Percentiles rank a stretch among this genome's conserved stretches.
Conservation (phyloP, 2,329 filamentous ascomycete species). For the Colletotrichum eremochloae region DNA sequence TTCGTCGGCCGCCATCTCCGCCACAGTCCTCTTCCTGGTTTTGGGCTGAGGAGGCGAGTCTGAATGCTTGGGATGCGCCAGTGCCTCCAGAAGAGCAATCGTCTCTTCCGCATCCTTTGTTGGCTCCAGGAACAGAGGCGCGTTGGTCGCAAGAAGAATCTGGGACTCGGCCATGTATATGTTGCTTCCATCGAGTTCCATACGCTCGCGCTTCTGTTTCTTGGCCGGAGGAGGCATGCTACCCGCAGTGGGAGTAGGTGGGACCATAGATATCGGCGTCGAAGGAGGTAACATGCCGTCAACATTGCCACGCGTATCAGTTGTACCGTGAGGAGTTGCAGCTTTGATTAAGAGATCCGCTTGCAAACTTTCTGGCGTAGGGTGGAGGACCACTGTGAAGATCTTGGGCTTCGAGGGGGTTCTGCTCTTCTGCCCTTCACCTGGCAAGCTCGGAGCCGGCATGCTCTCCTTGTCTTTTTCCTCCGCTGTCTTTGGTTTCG, state of each 20-base stretch:
- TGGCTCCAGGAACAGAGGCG: constrained; percentile 83
- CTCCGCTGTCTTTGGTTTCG: constrained; percentile 56
- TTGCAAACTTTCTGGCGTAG: constrained; percentile 81
- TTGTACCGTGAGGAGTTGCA: constrained; percentile 71
- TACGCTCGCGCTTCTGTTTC: constrained; percentile 76
- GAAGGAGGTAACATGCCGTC: constrained; percentile 71
- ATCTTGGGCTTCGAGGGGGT: constrained; percentile 71
- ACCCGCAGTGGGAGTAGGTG: constrained; percentile 72
- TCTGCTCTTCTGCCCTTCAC: constrained; percentile 60
- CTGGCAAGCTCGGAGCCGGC: constrained; percentile 63
- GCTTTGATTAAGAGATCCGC: constrained; percentile 83
- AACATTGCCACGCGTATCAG: constrained; percentile 51
- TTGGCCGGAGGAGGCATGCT: constrained; percentile 74
- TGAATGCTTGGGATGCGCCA: constrained; percentile 83
- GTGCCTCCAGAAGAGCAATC: constrained; percentile 76
- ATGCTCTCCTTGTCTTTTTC: constrained; percentile 71
- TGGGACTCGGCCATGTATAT: constrained; percentile 82
- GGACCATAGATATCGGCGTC: constrained; percentile 72
- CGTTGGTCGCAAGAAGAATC: constrained; percentile 79
- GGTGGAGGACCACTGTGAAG: constrained; percentile 85
- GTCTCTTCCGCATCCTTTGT: constrained; percentile 77
- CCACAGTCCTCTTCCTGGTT: constrained; percentile 91
- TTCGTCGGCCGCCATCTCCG: constrained; percentile 95
- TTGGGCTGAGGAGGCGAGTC: constrained; percentile 86
- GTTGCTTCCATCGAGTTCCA: constrained; percentile 82